These are phyloP conservation scores for Boletus patriciae DNA, from an alignment of 768 basidiomycete species.

Conservation along the genomic window DNA sequence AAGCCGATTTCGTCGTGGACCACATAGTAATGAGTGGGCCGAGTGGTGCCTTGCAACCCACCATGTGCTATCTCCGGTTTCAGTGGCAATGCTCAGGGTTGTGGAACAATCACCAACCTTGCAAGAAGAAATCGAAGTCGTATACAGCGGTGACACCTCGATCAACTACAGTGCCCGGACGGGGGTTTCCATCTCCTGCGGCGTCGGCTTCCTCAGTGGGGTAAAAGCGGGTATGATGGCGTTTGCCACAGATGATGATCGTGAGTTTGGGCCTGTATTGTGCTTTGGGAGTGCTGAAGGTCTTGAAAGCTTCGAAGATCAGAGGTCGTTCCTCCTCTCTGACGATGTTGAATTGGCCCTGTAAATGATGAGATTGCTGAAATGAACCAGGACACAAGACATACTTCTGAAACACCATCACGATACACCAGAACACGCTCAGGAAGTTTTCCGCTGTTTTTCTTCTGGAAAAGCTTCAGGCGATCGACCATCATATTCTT, in stretches of 20 bases:
- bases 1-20: slow-evolving; percentile 55
- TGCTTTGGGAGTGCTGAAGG: slow-evolving; percentile 37
- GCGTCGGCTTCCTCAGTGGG: slow-evolving; percentile 45
- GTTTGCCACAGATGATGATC: slow-evolving; percentile 57
- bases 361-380: slow-evolving; percentile 11
- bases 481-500: slow-evolving; percentile 50
- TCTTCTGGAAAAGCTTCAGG: slow-evolving; percentile 39
- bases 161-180: slow-evolving; percentile 55
- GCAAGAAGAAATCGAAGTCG: slow-evolving; percentile 56
- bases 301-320: slow-evolving; percentile 43
- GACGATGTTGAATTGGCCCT: slow-evolving; percentile 53
- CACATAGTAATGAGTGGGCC: slow-evolving; percentile 57
- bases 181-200: slow-evolving; percentile 50
- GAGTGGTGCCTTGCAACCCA: slow-evolving; percentile 48
- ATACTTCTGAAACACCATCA: slow-evolving; percentile 80
- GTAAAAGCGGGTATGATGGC: slow-evolving; percentile 59
- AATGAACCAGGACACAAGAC: slow-evolving; percentile 2
- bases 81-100: not conserved
- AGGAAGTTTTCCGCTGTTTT: slow-evolving; percentile 40
- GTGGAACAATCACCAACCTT: slow-evolving; percentile 33
- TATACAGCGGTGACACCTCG: slow-evolving; percentile 54
- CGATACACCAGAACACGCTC: slow-evolving; percentile 53
- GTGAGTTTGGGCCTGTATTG: slow-evolving; percentile 49
- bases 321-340: slow-evolving; percentile 43
- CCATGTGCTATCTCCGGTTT: slow-evolving; percentile 36